Percentiles rank a stretch among this genome's conserved stretches.
Evolutionary conservation across 2,329 filamentous ascomycete species (phyloP).

Genomic region (Diaporthe vaccinii): DNA sequence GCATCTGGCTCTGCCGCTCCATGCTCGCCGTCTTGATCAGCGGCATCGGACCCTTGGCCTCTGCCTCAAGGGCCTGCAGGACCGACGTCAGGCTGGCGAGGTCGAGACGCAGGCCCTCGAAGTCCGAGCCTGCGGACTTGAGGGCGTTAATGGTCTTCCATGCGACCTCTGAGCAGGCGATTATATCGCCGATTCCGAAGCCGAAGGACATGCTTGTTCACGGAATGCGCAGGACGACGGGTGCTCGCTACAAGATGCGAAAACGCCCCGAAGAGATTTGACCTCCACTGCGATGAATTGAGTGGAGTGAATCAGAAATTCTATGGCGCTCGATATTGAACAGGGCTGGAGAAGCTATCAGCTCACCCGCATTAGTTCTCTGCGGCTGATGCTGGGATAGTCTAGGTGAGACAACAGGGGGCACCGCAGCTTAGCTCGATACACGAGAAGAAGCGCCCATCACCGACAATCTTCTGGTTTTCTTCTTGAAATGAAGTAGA

Average conservation of each 20-base stretch:
- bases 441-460: neutral
- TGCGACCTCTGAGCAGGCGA: slow-evolving; percentile 15
- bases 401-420: neutral
- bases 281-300: too few species aligned
- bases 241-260: neutral
- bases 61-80: slow-evolving; percentile 23
- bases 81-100: slow-evolving; percentile 18
- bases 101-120: slow-evolving; percentile 25
- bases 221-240: too few species aligned
- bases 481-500: neutral
- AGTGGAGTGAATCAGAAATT: too few species aligned
- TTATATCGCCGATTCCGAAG: slow-evolving; percentile 24
- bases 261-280: neutral
- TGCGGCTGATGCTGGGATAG: slow-evolving; percentile 6
- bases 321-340: neutral
- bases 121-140: slow-evolving; percentile 12
- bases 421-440: neutral
- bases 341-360: neutral
- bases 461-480: neutral
- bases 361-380: slow-evolving; percentile 13
- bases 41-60: slow-evolving; percentile 19
- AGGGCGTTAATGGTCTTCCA: slow-evolving; percentile 19
- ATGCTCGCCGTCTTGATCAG: slow-evolving; percentile 18
- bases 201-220: neutral
- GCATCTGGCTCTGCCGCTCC: slow-evolving; percentile 26